Percentiles rank a stretch among this genome's conserved stretches.
Conservation (phyloP, 345 rosid species). For the Dimocarpus longan region DNA sequence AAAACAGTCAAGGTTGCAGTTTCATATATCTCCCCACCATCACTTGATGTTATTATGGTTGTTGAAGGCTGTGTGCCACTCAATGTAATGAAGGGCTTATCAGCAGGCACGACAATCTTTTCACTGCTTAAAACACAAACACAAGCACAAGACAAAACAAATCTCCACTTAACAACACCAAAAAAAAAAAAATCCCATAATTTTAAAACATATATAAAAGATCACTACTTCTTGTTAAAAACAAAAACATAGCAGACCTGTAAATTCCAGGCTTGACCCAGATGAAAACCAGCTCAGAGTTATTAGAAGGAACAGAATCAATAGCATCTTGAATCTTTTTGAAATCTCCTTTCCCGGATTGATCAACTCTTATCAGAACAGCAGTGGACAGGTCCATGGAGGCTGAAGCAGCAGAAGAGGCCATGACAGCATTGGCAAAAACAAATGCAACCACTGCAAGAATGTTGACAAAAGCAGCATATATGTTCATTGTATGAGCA, state of each 20-base stretch:
- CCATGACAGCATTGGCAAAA: conserved; percentile 25
- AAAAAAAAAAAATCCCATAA: background rate
- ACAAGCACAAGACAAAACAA: background rate
- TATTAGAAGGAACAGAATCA: conserved; percentile 59
- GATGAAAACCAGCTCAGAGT: conserved; percentile 46
- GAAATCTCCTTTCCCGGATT: conserved; percentile 69
- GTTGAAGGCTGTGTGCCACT: conserved; percentile 56
- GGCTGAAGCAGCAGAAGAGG: conserved; percentile 8
- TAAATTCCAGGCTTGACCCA: conserved; percentile 73
- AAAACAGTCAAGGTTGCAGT: conserved; percentile 58
- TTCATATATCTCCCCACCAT: conserved; percentile 47
- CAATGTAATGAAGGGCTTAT: conserved; percentile 73
- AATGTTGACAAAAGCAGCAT: conserved; percentile 17
- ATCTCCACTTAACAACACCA: background rate
- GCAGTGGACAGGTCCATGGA: conserved; percentile 40
- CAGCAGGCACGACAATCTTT: conserved; percentile 58
- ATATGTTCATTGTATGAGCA: conserved; percentile 27
- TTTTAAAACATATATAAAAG: background rate
- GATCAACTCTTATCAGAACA: conserved; percentile 61
- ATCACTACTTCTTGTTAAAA: background rate
- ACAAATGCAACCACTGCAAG: conserved; percentile 14
- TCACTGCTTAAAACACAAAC: conserved; percentile 37
- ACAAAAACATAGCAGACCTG: conserved; percentile 35
- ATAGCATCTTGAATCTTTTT: conserved; percentile 68
- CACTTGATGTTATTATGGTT: conserved; percentile 53